Percentiles rank a stretch among this genome's conserved stretches.
phyloP scores from a whole-genome alignment of 805 yeast genomes.

The Sugiyamaella valdiviana region DNA sequence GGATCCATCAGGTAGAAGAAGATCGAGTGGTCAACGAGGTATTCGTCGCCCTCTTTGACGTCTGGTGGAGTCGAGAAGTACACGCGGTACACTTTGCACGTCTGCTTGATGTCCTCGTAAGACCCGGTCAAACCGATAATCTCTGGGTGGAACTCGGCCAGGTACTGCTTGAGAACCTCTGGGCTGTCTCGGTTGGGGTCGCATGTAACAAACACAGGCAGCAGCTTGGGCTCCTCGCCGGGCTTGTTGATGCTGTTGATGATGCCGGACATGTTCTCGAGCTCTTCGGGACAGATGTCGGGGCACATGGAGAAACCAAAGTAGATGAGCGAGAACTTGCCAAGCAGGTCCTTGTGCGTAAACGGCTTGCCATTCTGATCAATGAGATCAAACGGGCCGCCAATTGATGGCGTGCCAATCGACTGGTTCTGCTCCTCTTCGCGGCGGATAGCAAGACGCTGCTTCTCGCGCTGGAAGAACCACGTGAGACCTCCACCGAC shows the following conservation, averaged over 20 bases:
- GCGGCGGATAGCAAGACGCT: conserved; percentile 61
- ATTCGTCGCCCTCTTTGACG: conserved; percentile 92
- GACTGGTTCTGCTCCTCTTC: conserved; percentile 84
- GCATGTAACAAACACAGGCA: conserved; percentile 90
- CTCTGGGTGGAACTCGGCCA: conserved; percentile 82
- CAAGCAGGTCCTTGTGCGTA: conserved; percentile 69
- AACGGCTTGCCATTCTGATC: conserved; percentile 69
- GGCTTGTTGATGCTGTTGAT: conserved; percentile 54
- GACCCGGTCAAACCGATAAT: conserved; percentile 89
- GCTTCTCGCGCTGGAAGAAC: conserved; percentile 71
- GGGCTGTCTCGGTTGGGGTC: conserved; percentile 96
- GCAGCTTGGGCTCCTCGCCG: conserved; percentile 37
- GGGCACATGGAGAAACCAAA: conserved; percentile 98
- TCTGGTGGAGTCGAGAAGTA: conserved; percentile 96
- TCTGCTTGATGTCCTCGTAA: conserved; percentile 73
- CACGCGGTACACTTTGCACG: conserved; percentile 87
- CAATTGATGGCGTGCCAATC: conserved; percentile 85
- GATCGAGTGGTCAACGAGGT: conserved; percentile 93
- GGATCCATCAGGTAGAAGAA: conserved; percentile 97
- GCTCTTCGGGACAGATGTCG: conserved; percentile 96
- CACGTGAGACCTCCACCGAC: conserved; percentile 69
- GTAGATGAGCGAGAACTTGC: conserved; percentile 78
- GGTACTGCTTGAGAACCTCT: conserved; percentile 71
- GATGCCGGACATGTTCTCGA: conserved; percentile 81
- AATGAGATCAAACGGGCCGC: conserved; percentile 75